phyloP scores from a whole-genome alignment of 2,329 filamentous ascomycete genomes.

The Capronia americana region DNA sequence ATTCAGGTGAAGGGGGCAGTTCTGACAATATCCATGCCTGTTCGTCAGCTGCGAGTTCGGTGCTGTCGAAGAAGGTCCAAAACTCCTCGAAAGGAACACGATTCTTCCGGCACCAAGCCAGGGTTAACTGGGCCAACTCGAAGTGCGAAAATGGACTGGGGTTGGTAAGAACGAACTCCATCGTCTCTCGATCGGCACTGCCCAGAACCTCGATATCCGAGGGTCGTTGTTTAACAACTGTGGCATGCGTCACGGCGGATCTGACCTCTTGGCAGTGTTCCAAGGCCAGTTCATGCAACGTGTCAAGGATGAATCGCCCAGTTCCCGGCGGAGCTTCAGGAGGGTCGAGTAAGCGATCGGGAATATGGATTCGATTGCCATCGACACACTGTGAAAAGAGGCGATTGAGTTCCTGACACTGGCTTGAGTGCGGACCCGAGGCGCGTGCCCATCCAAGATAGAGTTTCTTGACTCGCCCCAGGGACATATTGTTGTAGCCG shows the following conservation, averaged over 20 bases:
- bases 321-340: not conserved
- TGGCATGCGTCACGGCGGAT: not conserved
- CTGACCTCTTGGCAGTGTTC: conserved; percentile 4
- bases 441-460: conserved; percentile 15
- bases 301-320: conserved; percentile 8
- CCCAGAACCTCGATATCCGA: not conserved
- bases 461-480: conserved; percentile 13
- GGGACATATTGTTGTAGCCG: conserved; percentile 19
- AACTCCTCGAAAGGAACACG: conserved; percentile 13
- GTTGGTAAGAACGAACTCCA: conserved; percentile 9
- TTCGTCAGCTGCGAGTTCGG: conserved; percentile 4
- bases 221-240: not conserved
- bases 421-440: conserved; percentile 3
- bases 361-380: conserved; percentile 12
- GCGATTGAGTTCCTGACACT: conserved; percentile 19
- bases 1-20: conserved; percentile 8
- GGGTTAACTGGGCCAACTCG: conserved; percentile 7
- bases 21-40: conserved; percentile 11
- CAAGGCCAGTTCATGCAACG: not conserved
- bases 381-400: conserved; percentile 14
- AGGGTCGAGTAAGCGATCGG: conserved; percentile 2
- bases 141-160: conserved; percentile 8
- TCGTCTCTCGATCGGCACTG: not conserved
- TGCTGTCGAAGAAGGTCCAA: conserved; percentile 7
- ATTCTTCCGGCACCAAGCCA: conserved; percentile 11